A percentile compares a stretch with the other conserved stretches of the same genome.
phyloP scores from a whole-genome alignment of 2,329 filamentous ascomycete genomes.

The Emmonsiellopsis sp. region DNA sequence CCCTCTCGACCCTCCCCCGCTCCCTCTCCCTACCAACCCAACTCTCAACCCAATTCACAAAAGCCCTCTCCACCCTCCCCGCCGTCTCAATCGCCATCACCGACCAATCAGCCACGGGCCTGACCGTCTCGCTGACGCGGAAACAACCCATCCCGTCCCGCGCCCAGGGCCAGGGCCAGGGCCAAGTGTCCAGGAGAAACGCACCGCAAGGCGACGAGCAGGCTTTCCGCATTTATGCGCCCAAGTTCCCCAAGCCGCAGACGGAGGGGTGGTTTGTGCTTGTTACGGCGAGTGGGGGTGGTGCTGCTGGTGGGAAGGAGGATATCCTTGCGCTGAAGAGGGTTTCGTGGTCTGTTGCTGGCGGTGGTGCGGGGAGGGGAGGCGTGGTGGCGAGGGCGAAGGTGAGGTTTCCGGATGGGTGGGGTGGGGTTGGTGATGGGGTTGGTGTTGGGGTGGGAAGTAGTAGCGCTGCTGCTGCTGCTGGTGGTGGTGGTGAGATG shows the following conservation, averaged over 20 bases:
- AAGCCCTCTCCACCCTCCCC: slow-evolving; percentile 59
- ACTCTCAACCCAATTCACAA: slow-evolving; percentile 34
- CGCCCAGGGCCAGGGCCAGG: not conserved
- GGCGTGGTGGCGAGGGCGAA: slow-evolving; percentile 11
- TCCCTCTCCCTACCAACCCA: slow-evolving; percentile 20
- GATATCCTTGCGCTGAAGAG: slow-evolving; percentile 83
- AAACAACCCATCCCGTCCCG: slow-evolving; percentile 5
- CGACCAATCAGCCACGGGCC: slow-evolving; percentile 51
- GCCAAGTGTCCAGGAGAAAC: slow-evolving; percentile 49
- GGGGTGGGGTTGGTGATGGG: not conserved
- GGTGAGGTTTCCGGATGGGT: slow-evolving; percentile 9
- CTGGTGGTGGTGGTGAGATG: slow-evolving; percentile 14
- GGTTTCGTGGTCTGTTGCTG: slow-evolving; percentile 57
- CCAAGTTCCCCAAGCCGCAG: slow-evolving; percentile 86
- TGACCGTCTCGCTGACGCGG: slow-evolving; percentile 35
- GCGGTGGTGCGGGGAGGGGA: slow-evolving; percentile 7
- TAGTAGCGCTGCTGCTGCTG: slow-evolving; percentile 19
- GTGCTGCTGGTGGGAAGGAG: slow-evolving; percentile 50
- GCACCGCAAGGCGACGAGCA: slow-evolving; percentile 31
- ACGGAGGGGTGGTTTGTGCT: slow-evolving; percentile 89
- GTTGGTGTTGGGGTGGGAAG: not conserved
- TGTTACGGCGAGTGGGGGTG: slow-evolving; percentile 41
- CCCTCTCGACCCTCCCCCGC: slow-evolving; percentile 19
- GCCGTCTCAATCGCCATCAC: slow-evolving; percentile 55
- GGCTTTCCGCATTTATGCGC: slow-evolving; percentile 64